These are phyloP conservation scores for Xylariaceae sp. DNA, from an alignment of 2,329 filamentous ascomycete species.

Conservation along the genomic window DNA sequence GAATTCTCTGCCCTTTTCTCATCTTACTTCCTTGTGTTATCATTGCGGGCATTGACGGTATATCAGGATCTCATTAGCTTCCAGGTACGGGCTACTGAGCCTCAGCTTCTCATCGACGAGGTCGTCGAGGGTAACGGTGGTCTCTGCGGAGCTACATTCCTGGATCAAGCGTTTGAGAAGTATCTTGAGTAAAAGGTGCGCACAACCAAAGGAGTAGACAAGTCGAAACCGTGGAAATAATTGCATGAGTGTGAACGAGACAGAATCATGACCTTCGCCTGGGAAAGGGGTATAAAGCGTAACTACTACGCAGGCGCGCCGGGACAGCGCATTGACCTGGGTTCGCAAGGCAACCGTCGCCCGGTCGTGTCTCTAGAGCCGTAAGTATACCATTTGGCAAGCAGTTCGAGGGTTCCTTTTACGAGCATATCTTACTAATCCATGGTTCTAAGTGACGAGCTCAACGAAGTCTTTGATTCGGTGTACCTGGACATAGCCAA, in stretches of 20 bases:
- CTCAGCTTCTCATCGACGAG: constrained; percentile 30
- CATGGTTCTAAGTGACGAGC: background rate
- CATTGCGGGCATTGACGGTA: constrained; percentile 5
- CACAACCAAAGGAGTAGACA: background rate
- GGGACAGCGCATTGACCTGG: constrained; percentile 3
- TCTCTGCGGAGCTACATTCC: constrained; percentile 36
- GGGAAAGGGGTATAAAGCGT: constrained; percentile 11
- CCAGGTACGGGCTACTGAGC: constrained; percentile 13
- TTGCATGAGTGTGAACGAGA: constrained; percentile 4
- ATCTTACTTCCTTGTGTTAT: background rate
- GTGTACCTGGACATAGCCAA: constrained; percentile 1
- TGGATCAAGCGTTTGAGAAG: constrained; percentile 34
- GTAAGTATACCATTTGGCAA: background rate
- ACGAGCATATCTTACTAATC: background rate
- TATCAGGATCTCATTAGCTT: constrained; percentile 39
- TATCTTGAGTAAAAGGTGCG: constrained; percentile 27
- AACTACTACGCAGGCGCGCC: constrained; percentile 2
- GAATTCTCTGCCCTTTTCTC: background rate
- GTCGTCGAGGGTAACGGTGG: constrained; percentile 34
- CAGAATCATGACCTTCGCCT: constrained; percentile 3
- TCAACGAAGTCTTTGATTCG: constrained; percentile 6
- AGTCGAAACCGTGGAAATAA: constrained; percentile 1
- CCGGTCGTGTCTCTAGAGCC: background rate
- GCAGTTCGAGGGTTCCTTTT: background rate
- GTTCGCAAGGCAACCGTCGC: constrained; percentile 1